Conservation (phyloP, 306 rosid species). For the apple (Malus domestica) region ASM211411v1 NC_041805.1:2237001-2237500, state of each 20-base stretch:
- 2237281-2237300: constrained; percentile 23
- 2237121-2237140: constrained; percentile 52
- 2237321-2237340: constrained; percentile 35
- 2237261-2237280: constrained; percentile 39
- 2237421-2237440: constrained; percentile 1
- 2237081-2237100: constrained; percentile 63
- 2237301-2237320: constrained; percentile 37
- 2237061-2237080: constrained; percentile 48
- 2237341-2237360: constrained; percentile 57
- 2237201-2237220: constrained; percentile 41
- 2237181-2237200: constrained; percentile 51
- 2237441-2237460: not conserved
- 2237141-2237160: constrained; percentile 41
- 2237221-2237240: constrained; percentile 43
- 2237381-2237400: constrained; percentile 56
- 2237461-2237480: not conserved
- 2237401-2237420: constrained; percentile 56
- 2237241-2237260: constrained; percentile 61
- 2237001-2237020: constrained; percentile 45
- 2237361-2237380: constrained; percentile 59
- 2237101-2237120: constrained; percentile 51
- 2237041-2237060: constrained; percentile 62
- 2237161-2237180: constrained; percentile 52
- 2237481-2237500: not conserved
- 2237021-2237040: constrained; percentile 51